These are phyloP conservation scores for Mortierella sp. DNA, from an alignment of 371 early-diverging fungal genomes.

Conservation along the genomic window DNA sequence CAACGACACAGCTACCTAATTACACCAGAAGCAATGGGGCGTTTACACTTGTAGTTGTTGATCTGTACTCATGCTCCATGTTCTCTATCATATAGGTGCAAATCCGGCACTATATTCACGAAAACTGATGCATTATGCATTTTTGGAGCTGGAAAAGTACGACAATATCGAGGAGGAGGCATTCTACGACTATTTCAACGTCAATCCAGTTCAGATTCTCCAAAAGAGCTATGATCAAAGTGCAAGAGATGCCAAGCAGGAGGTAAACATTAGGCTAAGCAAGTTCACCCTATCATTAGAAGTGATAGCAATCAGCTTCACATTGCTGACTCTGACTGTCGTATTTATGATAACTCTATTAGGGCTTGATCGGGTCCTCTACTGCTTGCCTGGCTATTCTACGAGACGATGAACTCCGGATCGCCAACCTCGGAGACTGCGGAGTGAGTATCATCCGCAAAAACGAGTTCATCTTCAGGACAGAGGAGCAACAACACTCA, in stretches of 20 bases:
- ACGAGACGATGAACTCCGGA: conserved; percentile 89
- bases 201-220: conserved; percentile 84
- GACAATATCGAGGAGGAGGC: conserved; percentile 80
- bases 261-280: conserved; percentile 59
- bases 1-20: no score
- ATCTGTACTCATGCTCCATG: no score
- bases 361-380: conserved; percentile 85
- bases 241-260: conserved; percentile 70
- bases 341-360: no score
- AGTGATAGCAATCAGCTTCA: neutral
- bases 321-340: no score
- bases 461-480: conserved; percentile 88
- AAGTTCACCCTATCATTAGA: neutral
- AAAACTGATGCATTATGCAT: conserved; percentile 93
- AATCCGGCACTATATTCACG: conserved; percentile 91
- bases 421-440: conserved; percentile 96
- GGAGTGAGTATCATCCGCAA: conserved; percentile 89
- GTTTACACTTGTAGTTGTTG: no score
- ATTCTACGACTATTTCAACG: conserved; percentile 74
- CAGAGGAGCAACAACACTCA: conserved; percentile 89
- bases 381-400: conserved; percentile 91
- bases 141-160: conserved; percentile 83
- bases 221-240: conserved; percentile 81
- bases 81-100: conserved; percentile 62
- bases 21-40: no score